Evolutionary conservation across 1,139 yeast species (phyloP), one percentile per base, ranked within the genome.

Genomic region (Saccharomycopsis hybrid): DNA sequence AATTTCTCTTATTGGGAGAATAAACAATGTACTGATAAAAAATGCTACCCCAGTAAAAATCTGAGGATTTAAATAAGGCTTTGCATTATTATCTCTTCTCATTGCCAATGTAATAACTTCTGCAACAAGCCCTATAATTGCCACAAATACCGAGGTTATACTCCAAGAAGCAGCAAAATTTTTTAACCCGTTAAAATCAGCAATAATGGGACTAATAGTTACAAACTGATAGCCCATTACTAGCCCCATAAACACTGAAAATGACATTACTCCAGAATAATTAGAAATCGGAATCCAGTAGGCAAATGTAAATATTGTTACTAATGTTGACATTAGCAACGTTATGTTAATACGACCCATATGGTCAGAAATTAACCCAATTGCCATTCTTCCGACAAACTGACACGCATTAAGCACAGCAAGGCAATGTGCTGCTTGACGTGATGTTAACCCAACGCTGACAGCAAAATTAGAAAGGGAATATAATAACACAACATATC

Each of bases 171-270:
- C 47, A n/a, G 42, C 48, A 27, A 52, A 52, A 27, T 47, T 47
- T 63, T 25, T 67, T 2, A 30, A 7, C 25, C 54, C 54, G 31
- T 42, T 13, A 41, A 52, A 49, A 24, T 52, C 79, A 1, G 82
- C 76, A 5, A 78, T 75, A 47, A 83, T 60, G 1, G 86, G 80
- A 27, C 79, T 75, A 47, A 76, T 73, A 73, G 80, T 74, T 7
- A 80, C 78, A 59, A 82, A 76, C n/a, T 81, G 83, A 13, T 82
- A 75, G 41, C 89, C 89, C 50, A 80, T 66, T 8, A 75, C 63
- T 3, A 71, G 59, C 0, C 90, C 90, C 30, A 73, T 60, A 9
- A 79, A 52, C 2, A 77, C 64, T 1, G 76, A 68, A 59, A 82
- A 79, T 1, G 73, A 78, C 28, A 82, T 61, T 47, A 82, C 60